Evolutionary conservation across 1,139 yeast species (phyloP).

Genomic region (Pichiaceae sp.): DNA sequence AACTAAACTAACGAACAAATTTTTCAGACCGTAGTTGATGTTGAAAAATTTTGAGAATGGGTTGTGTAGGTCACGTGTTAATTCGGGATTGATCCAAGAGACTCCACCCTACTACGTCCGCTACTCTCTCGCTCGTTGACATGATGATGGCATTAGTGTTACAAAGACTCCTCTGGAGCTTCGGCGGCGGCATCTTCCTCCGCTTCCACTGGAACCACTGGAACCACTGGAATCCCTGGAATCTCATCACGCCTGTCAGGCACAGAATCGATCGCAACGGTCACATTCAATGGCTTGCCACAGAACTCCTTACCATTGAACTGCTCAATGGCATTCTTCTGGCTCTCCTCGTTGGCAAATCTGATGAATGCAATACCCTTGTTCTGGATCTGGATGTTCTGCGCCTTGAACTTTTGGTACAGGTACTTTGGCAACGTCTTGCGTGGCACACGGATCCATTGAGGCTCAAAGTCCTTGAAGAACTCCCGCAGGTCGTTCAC

Average conservation of each 20-base stretch:
- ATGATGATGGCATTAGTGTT: too few relatives aligned
- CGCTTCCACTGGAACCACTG: too few relatives aligned
- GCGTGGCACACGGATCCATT: conserved; percentile 51
- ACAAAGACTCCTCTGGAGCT: too few relatives aligned
- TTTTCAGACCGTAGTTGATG: background rate
- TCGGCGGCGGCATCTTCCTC: too few relatives aligned
- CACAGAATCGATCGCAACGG: conserved; percentile 45
- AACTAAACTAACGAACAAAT: too few relatives aligned
- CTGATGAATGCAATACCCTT: conserved; percentile 60
- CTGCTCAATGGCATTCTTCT: conserved; percentile 39
- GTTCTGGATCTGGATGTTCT: conserved; percentile 35
- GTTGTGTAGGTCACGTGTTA: background rate
- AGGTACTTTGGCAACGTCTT: conserved; percentile 35
- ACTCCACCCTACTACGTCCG: too few relatives aligned
- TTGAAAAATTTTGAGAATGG: background rate
- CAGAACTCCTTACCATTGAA: conserved; percentile 44
- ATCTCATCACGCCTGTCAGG: background rate
- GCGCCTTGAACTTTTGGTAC: conserved; percentile 32
- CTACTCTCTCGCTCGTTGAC: too few relatives aligned
- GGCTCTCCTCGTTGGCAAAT: conserved; percentile 39
- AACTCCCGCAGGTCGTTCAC: conserved; percentile 35
- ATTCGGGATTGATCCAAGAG: too few relatives aligned
- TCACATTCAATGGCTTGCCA: conserved; percentile 47
- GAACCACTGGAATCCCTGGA: too few relatives aligned
- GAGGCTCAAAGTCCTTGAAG: conserved; percentile 40